phyloP scores from a whole-genome alignment of 495 filamentous ascomycete species.

The Aspergillus campestris region DNA sequence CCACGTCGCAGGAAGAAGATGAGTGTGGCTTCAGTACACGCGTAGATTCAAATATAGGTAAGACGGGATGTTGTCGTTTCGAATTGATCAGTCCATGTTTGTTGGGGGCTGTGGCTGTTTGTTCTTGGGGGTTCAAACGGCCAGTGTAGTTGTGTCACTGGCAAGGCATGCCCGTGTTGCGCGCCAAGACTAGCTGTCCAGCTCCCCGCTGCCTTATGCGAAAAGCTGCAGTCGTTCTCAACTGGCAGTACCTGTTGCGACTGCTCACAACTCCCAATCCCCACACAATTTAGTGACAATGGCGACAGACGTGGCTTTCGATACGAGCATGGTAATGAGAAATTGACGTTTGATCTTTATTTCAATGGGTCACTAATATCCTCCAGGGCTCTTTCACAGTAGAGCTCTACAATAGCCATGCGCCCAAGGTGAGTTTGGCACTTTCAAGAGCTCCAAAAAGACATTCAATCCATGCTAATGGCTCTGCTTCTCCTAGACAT shows the following conservation, averaged over 20 bases:
- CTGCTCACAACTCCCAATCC: no score
- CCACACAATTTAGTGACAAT: conserved; percentile 33
- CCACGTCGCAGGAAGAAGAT: neutral
- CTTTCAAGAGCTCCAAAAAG: neutral
- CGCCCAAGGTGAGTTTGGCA: conserved; percentile 48
- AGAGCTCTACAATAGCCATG: conserved; percentile 81
- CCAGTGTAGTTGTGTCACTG: neutral
- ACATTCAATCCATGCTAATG: conserved; percentile 7
- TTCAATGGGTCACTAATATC: conserved; percentile 11
- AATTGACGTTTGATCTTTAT: neutral
- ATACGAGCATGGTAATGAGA: conserved; percentile 66
- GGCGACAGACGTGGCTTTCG: conserved; percentile 67
- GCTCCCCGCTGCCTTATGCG: conserved; percentile 5
- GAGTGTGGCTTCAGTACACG: neutral
- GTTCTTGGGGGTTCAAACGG: neutral
- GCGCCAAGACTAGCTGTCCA: conserved; percentile 16
- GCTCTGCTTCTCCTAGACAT: conserved; percentile 45
- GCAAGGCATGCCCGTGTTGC: neutral
- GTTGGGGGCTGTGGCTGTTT: conserved; percentile 7
- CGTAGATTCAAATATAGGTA: neutral
- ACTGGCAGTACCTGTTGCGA: no score
- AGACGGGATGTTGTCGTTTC: conserved; percentile 3
- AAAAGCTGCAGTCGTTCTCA: neutral
- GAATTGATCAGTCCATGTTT: conserved; percentile 9
- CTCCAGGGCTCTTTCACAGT: conserved; percentile 68